A percentile compares a stretch with the other conserved stretches of the same genome.
These are phyloP conservation scores for Tuber magnatum DNA, from an alignment of 495 filamentous ascomycete species.

Conservation along the genomic window DNA sequence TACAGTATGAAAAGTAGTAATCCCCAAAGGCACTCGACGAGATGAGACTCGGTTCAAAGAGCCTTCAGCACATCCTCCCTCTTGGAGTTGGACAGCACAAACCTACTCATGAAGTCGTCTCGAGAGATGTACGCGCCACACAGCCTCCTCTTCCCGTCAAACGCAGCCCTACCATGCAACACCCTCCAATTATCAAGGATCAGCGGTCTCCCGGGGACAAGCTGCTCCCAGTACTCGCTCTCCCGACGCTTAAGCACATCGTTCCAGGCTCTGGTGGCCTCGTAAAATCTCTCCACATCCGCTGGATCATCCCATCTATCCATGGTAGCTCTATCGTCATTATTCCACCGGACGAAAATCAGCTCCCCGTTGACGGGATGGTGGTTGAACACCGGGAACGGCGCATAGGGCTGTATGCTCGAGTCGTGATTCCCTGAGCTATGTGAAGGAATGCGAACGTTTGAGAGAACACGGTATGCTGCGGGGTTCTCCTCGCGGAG, in stretches of 20 bases:
- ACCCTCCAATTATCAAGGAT: constrained; percentile 96
- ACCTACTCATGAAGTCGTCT: constrained; percentile 77
- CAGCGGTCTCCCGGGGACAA: constrained; percentile 68
- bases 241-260: constrained; percentile 51
- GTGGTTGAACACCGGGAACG: constrained; percentile 62
- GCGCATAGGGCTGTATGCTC: constrained; percentile 60
- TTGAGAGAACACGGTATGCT: constrained; percentile 50
- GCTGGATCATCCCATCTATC: constrained; percentile 43
- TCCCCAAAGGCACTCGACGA: not conserved
- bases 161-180: constrained; percentile 72
- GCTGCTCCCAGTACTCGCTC: constrained; percentile 64
- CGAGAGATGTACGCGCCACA: constrained; percentile 76
- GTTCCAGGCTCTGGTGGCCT: constrained; percentile 61
- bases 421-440: constrained; percentile 77
- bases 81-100: constrained; percentile 61
- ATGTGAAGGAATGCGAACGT: constrained; percentile 58
- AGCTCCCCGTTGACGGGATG: constrained; percentile 45
- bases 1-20: not conserved
- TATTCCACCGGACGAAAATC: constrained; percentile 80
- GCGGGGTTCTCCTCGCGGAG: constrained; percentile 48
- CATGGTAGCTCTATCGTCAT: constrained; percentile 69
- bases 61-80: constrained; percentile 50
- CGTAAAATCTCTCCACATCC: constrained; percentile 60
- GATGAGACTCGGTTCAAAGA: constrained; percentile 8
- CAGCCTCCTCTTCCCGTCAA: constrained; percentile 75